phyloP scores from a whole-genome alignment of 2,329 filamentous ascomycete genomes.

The Colletotrichum tropicicola region DNA sequence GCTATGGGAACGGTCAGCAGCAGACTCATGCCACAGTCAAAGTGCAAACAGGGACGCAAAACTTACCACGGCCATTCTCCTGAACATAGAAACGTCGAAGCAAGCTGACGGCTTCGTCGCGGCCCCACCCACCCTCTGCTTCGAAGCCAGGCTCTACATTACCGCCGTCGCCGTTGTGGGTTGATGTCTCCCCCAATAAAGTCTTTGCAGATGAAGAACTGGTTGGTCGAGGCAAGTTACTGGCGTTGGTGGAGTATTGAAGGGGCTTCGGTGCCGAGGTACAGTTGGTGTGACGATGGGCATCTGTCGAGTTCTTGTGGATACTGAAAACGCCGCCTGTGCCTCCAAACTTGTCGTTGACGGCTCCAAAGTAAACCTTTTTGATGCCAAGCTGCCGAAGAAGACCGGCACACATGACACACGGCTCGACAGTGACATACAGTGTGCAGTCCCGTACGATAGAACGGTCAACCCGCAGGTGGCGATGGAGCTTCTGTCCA shows the following conservation, averaged over 20 bases:
- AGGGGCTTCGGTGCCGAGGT: background rate
- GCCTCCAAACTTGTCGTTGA: conserved; percentile 96
- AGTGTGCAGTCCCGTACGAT: conserved; percentile 78
- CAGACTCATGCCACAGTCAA: background rate
- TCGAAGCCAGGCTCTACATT: conserved; percentile 83
- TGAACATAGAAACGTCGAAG: conserved; percentile 96
- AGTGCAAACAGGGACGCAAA: background rate
- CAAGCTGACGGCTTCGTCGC: conserved; percentile 92
- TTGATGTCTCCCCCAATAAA: conserved; percentile 2
- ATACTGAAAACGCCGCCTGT: conserved; percentile 93
- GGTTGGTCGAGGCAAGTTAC: background rate
- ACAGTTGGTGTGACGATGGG: background rate
- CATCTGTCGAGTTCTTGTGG: conserved; percentile 66
- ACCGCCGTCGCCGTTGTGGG: conserved; percentile 62
- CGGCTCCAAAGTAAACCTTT: conserved; percentile 92
- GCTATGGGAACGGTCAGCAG: conserved; percentile 42
- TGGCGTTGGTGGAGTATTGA: conserved; percentile 1
- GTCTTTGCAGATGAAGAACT: conserved; percentile 13
- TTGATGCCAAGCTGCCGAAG: conserved; percentile 88
- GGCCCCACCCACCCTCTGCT: conserved; percentile 86
- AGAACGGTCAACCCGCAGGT: conserved; percentile 67
- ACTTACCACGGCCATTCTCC: conserved; percentile 88
- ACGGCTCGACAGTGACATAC: conserved; percentile 98
- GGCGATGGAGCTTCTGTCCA: conserved; percentile 65
- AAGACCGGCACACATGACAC: conserved; percentile 97